A percentile compares a stretch with the other conserved stretches of the same genome.
phyloP scores from a whole-genome alignment of 257 asterid genomes.

The Datura wrightii region DNA sequence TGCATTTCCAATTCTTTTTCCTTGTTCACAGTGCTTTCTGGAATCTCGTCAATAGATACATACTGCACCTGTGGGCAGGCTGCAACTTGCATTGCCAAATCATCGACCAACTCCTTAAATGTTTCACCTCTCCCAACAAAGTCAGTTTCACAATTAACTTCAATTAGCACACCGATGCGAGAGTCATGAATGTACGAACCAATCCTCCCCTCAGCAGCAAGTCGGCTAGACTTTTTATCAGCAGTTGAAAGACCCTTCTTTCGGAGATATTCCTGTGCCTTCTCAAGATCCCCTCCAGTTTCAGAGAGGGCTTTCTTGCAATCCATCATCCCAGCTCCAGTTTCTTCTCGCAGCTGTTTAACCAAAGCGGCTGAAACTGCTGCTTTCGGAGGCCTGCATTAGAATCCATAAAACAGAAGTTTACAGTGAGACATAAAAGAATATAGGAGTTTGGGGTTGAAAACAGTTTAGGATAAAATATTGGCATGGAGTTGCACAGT shows the following conservation, averaged over 20 bases:
- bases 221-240: constrained; percentile 89
- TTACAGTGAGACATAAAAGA: neutral
- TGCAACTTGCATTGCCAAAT: constrained; percentile 91
- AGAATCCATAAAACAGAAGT: constrained; percentile 5
- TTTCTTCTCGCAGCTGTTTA: constrained; percentile 92
- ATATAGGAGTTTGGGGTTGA: neutral
- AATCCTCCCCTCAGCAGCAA: constrained; percentile 96
- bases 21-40: constrained; percentile 52
- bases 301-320: constrained; percentile 97
- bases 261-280: constrained; percentile 91
- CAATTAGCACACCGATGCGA: constrained; percentile 94
- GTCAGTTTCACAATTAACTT: constrained; percentile 97
- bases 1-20: constrained; percentile 94
- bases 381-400: constrained; percentile 62
- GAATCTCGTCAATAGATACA: constrained; percentile 78
- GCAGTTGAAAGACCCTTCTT: constrained; percentile 95
- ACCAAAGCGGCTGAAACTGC: constrained; percentile 79
- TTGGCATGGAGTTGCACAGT: neutral
- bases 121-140: constrained; percentile 85
- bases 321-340: constrained; percentile 99
- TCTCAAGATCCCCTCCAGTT: constrained; percentile 83
- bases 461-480: neutral
- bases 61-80: constrained; percentile 87
- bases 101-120: constrained; percentile 75
- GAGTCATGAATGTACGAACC: constrained; percentile 90